Percentiles rank a stretch among this genome's conserved stretches.
These are phyloP conservation scores for Takashimella koratensis DNA, from an alignment of 1,284 basidiomycete genomes.

Conservation along the genomic window DNA sequence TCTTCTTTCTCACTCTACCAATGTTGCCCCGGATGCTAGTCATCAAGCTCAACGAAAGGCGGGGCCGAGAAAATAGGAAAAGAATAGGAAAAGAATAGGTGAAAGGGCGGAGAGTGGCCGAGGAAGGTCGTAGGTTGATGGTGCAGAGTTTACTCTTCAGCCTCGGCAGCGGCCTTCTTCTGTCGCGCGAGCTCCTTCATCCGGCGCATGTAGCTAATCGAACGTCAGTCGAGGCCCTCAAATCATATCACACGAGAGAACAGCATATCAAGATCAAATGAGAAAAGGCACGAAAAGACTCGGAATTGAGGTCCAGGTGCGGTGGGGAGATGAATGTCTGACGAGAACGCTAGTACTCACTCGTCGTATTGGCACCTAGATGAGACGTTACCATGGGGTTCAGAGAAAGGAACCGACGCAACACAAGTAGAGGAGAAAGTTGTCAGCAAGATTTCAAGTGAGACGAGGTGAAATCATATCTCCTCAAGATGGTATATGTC, in stretches of 20 bases:
- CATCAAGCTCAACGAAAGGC: too few relatives aligned
- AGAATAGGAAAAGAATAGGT: too few relatives aligned
- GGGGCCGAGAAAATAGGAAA: too few relatives aligned
- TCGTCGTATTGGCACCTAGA: slow-evolving; percentile 83
- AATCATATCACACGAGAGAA: not conserved
- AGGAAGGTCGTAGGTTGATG: too few relatives aligned
- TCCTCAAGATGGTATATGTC: not conserved
- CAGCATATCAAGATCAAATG: too few relatives aligned
- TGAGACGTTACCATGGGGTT: not conserved
- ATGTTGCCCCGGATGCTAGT: too few relatives aligned
- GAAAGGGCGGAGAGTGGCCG: too few relatives aligned
- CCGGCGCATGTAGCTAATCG: slow-evolving; percentile 75
- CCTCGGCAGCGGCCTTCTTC: slow-evolving; percentile 63
- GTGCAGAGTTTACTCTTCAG: slow-evolving; percentile 47
- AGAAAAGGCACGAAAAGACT: too few relatives aligned
- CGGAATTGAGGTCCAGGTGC: too few relatives aligned
- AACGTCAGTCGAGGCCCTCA: too few relatives aligned
- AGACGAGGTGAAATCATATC: not conserved
- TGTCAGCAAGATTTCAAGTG: too few relatives aligned
- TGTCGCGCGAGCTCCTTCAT: slow-evolving; percentile 74
- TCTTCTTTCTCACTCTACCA: too few relatives aligned
- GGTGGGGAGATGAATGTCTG: not conserved
- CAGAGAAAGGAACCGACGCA: slow-evolving; percentile 6
- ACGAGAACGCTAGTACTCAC: slow-evolving; percentile 54
- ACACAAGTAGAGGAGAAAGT: slow-evolving; percentile 10